Evolutionary conservation across 306 rosid genomes (phyloP).

Genomic region (Acacia acuminata): DNA sequence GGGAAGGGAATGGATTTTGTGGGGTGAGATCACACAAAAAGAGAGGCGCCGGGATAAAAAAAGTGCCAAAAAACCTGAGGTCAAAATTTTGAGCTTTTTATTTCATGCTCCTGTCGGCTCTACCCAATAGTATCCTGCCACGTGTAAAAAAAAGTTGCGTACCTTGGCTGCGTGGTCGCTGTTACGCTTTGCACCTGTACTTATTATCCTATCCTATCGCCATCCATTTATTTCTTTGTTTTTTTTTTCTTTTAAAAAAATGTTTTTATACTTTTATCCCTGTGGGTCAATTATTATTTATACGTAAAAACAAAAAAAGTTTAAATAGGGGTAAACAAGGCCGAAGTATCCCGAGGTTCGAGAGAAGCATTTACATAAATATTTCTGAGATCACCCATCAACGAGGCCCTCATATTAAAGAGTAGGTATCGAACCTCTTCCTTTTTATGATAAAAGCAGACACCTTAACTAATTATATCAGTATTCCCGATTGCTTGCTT

Average conservation of each 20-base stretch:
- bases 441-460: no score
- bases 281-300: conserved; percentile 11
- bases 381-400: no score
- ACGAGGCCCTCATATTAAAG: no score
- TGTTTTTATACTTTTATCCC: not conserved
- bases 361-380: no score
- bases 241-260: not conserved
- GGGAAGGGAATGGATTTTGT: not conserved
- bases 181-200: conserved; percentile 23
- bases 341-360: no score
- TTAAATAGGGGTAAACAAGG: no score
- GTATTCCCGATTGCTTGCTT: no score
- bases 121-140: conserved; percentile 31
- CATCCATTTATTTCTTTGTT: not conserved
- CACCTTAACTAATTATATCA: no score
- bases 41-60: conserved; percentile 33
- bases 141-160: not conserved
- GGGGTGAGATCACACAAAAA: conserved; percentile 24
- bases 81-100: conserved; percentile 40
- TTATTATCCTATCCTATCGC: conserved; percentile 18
- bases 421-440: no score
- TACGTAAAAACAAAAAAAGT: no score
- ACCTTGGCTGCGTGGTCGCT: conserved; percentile 34
- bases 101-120: conserved; percentile 18
- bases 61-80: conserved; percentile 30